These are phyloP conservation scores for Tolypocladium capitatum DNA, from an alignment of 2,329 filamentous ascomycete genomes.

Conservation along the genomic window DNA sequence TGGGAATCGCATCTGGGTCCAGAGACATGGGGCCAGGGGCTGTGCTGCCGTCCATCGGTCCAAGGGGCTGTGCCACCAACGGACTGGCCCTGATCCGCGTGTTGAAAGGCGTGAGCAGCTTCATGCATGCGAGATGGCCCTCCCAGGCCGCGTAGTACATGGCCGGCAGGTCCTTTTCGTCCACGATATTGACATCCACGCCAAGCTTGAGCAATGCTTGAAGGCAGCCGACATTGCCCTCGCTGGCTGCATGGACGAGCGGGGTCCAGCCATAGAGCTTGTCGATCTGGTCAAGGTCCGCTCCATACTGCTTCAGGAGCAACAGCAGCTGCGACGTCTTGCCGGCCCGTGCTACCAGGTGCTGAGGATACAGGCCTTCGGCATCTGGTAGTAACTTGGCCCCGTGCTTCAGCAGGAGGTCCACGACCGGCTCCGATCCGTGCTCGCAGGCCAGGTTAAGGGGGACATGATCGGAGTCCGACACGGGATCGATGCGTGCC, in stretches of 20 bases:
- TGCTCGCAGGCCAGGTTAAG: slow-evolving; percentile 92
- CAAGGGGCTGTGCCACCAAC: slow-evolving; percentile 28
- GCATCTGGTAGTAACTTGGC: slow-evolving; percentile 84
- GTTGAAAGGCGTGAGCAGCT: slow-evolving; percentile 56
- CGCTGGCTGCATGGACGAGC: slow-evolving; percentile 88
- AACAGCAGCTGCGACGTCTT: slow-evolving; percentile 68
- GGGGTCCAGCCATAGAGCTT: slow-evolving; percentile 98
- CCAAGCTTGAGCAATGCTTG: slow-evolving; percentile 67
- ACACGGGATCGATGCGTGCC: slow-evolving; percentile 74
- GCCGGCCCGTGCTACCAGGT: slow-evolving; percentile 82
- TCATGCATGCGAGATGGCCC: slow-evolving; percentile 89
- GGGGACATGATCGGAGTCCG: slow-evolving; percentile 84
- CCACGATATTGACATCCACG: slow-evolving; percentile 64
- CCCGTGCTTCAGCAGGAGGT: slow-evolving; percentile 67
- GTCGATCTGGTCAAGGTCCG: slow-evolving; percentile 82
- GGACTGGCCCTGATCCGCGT: slow-evolving; percentile 29
- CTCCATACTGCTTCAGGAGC: slow-evolving; percentile 72
- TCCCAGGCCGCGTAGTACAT: slow-evolving; percentile 99
- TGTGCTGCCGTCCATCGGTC: slow-evolving; percentile 32
- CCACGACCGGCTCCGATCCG: slow-evolving; percentile 72
- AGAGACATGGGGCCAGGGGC: slow-evolving; percentile 49
- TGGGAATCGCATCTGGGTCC: slow-evolving; percentile 80
- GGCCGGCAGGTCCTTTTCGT: slow-evolving; percentile 85
- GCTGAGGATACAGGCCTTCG: slow-evolving; percentile 92
- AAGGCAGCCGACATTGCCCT: slow-evolving; percentile 84